phyloP scores from a whole-genome alignment of 2,329 filamentous ascomycete genomes.

The Thelonectria discophora region DNA sequence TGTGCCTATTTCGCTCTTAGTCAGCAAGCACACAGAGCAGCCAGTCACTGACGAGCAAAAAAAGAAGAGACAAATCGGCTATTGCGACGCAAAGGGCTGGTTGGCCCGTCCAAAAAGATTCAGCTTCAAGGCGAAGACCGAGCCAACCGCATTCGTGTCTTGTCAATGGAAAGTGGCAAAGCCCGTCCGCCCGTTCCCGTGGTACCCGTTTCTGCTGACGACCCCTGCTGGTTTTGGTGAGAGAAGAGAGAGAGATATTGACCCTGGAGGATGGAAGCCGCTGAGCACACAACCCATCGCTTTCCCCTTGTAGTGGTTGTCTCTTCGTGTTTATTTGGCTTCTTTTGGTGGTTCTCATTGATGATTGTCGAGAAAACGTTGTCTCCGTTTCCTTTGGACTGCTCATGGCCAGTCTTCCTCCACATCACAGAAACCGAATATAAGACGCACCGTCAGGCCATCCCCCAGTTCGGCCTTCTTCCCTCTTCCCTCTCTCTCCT shows the following conservation, averaged over 20 bases:
- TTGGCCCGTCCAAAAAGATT: neutral
- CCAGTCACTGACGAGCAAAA: neutral
- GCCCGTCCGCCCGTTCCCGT: slow-evolving; percentile 1
- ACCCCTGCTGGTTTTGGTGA: no score
- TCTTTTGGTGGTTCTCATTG: neutral
- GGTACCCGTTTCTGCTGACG: neutral
- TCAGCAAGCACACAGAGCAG: neutral
- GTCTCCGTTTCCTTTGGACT: neutral
- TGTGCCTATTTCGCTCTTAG: no score
- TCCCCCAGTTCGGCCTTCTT: no score
- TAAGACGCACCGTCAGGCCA: no score
- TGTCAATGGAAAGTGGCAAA: neutral
- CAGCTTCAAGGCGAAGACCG: neutral
- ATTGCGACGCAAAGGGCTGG: neutral
- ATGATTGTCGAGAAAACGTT: neutral
- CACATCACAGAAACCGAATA: no score
- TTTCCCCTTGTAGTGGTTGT: no score
- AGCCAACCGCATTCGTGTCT: neutral
- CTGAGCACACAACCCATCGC: no score
- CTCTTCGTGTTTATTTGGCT: no score
- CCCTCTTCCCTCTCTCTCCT: no score
- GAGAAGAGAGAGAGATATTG: no score
- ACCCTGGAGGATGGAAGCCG: no score
- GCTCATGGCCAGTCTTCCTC: neutral
- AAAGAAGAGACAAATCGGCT: neutral